Evolutionary conservation across 176 grass and related monocot genomes (phyloP), one percentile per base, ranked within the genome.

Genomic region (Olyra latifolia): DNA sequence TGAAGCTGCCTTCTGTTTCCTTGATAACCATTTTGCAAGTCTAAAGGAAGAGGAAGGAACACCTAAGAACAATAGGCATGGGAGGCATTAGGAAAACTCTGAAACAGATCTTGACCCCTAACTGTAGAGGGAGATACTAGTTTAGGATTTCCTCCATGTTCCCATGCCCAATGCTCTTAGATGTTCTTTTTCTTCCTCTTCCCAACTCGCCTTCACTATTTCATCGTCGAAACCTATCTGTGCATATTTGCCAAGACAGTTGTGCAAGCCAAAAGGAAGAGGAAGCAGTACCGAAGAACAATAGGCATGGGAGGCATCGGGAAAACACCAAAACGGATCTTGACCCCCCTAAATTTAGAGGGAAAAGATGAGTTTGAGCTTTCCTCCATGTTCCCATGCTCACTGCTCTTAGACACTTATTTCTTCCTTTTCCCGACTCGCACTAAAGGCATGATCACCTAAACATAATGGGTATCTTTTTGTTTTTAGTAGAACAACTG

Each of bases 341-440:
- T 43, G 13, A 62, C 10, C 65, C 10, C 65, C 27, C 28, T 48
- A 29, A 0, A 41, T 72, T 13, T 83, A 58, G 48, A 83, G 59
- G 62, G 17, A 28, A 28, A 41, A 67, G 42, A 66, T 43, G 50
- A 62, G 12, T 68, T 35, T 47, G n/a, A 10, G 58, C 45, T 76
- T 80, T 86, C 79, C 83, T 78, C 67, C 35, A 78, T 86, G 73
- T 79, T 83, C 74, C 74, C 74, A 73, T 78, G 55, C 79, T 58
- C 2, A 70, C 20, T 22, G 20, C 42, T 85, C 39, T 75, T 49
- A 70, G 49, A 63, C 12, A 7, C 47, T 89, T 29, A 15, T 38
- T 87, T 84, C 68, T 32, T 83, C 75, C 80, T 67, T 69, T 79
- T 79, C 86, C 49, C 3, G 8, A 38, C 4, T 52, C 30, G 79